phyloP scores from a whole-genome alignment of 176 grass and related monocot genomes.

The Phoenix roebelenii region DNA sequence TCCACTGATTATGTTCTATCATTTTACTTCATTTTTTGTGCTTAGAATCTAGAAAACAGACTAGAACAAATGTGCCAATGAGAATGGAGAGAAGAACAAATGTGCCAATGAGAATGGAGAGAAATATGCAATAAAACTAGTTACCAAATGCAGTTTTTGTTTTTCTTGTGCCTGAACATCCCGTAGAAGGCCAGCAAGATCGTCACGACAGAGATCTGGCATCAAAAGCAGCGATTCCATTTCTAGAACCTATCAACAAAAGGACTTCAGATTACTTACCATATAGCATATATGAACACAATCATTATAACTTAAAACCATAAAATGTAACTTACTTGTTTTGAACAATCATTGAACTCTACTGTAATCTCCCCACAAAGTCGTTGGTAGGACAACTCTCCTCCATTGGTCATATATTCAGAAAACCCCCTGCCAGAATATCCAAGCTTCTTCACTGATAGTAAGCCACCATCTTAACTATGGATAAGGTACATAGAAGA shows the following conservation, averaged over 20 bases:
- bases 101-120: no score
- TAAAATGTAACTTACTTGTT: constrained; percentile 40
- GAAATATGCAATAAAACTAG: not conserved
- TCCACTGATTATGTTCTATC: no score
- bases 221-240: constrained; percentile 57
- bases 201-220: constrained; percentile 47
- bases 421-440: constrained; percentile 54
- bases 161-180: constrained; percentile 77
- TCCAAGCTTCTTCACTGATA: not conserved
- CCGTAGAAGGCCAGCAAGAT: constrained; percentile 82
- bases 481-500: not conserved
- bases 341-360: constrained; percentile 95
- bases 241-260: constrained; percentile 59
- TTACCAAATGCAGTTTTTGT: constrained; percentile 84
- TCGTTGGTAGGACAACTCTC: constrained; percentile 68
- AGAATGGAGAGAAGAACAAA: no score
- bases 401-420: constrained; percentile 76
- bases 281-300: not conserved
- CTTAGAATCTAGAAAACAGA: no score
- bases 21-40: no score
- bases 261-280: not conserved
- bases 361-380: constrained; percentile 58
- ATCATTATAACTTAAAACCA: not conserved
- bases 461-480: not conserved
- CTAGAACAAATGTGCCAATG: no score